Percentiles rank a stretch among this genome's conserved stretches.
These are phyloP conservation scores for Pittosporum tobira DNA, from an alignment of 129 eudicot genomes.

Conservation along the genomic window DNA sequence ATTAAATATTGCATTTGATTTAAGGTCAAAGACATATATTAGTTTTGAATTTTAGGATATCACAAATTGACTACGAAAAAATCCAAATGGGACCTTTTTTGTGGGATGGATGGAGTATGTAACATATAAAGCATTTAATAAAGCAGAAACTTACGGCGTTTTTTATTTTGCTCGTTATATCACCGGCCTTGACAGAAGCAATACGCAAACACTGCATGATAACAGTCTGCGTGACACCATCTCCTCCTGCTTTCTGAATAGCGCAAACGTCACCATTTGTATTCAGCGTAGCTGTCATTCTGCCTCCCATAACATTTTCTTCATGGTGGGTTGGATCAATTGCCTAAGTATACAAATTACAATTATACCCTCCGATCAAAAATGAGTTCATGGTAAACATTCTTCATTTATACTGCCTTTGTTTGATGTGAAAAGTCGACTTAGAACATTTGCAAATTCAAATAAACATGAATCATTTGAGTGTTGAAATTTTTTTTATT, in stretches of 20 bases:
- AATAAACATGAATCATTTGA: too few relatives aligned
- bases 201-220: constrained; percentile 88
- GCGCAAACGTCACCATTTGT: constrained; percentile 94
- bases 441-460: too few relatives aligned
- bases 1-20: too few relatives aligned
- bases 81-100: too few relatives aligned
- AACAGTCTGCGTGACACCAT: constrained; percentile 65
- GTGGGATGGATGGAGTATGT: neutral
- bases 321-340: constrained; percentile 86
- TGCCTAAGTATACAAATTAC: constrained; percentile 37
- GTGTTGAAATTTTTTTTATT: too few relatives aligned
- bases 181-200: constrained; percentile 83
- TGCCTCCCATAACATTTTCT: constrained; percentile 89
- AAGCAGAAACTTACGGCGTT: constrained; percentile 48
- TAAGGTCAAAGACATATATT: too few relatives aligned
- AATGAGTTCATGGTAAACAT: neutral
- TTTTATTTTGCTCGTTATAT: constrained; percentile 69
- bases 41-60: too few relatives aligned
- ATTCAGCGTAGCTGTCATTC: constrained; percentile 77
- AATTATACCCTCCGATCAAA: neutral
- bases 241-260: constrained; percentile 95
- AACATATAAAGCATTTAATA: neutral
- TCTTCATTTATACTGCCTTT: too few relatives aligned
- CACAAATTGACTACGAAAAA: too few relatives aligned
- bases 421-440: too few relatives aligned